A percentile compares a stretch with the other conserved stretches of the same genome.
phyloP scores from a whole-genome alignment of 192 early-diverging fungal species.

The Haplosporangium gracile region DNA sequence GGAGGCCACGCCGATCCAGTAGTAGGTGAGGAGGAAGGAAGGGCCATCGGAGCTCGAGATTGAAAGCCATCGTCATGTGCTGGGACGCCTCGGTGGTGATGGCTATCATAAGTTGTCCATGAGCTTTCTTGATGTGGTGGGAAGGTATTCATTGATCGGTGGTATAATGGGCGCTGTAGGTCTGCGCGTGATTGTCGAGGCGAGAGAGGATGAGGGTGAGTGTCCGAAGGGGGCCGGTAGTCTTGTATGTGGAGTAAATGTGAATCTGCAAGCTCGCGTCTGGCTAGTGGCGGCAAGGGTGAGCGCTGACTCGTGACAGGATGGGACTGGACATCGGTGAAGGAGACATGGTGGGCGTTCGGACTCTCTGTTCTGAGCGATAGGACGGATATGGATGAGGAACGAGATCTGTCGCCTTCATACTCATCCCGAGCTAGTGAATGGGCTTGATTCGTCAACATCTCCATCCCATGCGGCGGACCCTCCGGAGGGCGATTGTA shows the following conservation, averaged over 20 bases:
- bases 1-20: not conserved
- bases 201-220: not conserved
- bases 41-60: not conserved
- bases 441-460: not conserved
- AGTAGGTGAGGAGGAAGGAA: not conserved
- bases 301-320: not conserved
- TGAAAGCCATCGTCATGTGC: not conserved
- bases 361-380: constrained; percentile 25
- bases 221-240: not conserved
- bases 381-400: constrained; percentile 21
- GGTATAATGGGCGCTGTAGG: not conserved
- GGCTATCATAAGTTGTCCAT: not conserved
- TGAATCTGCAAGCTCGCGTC: not conserved
- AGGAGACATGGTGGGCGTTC: not conserved
- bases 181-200: not conserved
- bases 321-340: not conserved
- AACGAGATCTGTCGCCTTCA: constrained; percentile 11
- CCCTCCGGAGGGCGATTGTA: not conserved
- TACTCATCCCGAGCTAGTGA: not conserved
- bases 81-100: not conserved
- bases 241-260: not conserved
- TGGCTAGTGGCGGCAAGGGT: not conserved
- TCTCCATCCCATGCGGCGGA: not conserved
- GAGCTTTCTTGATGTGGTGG: not conserved
- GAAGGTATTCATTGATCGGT: not conserved